Evolutionary conservation across 805 yeast genomes (phyloP).

Genomic region (Blastobotrys attinorum): DNA sequence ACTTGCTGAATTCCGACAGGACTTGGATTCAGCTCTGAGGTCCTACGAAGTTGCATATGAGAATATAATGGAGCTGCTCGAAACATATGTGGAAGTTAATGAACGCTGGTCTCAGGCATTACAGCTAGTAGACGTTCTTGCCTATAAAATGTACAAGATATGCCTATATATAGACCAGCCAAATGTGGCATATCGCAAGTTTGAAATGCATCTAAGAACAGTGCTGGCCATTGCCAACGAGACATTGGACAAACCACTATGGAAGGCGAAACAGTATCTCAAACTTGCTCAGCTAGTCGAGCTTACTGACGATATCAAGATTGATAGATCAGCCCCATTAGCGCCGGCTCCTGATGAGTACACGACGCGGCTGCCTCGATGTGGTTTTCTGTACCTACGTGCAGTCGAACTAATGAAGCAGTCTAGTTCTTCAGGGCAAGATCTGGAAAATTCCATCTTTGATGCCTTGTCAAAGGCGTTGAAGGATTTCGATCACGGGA

Average conservation of each 20-base stretch:
- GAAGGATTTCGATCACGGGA: slow-evolving; percentile 19
- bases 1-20: slow-evolving; percentile 42
- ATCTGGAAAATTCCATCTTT: not conserved
- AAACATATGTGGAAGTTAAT: slow-evolving; percentile 8
- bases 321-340: slow-evolving; percentile 36
- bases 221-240: slow-evolving; percentile 35
- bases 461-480: slow-evolving; percentile 13
- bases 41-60: slow-evolving; percentile 48
- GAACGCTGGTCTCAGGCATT: slow-evolving; percentile 40
- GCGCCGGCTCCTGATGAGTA: slow-evolving; percentile 16
- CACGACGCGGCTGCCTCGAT: slow-evolving; percentile 15
- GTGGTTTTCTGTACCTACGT: slow-evolving; percentile 17
- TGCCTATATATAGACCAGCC: slow-evolving; percentile 54
- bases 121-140: slow-evolving; percentile 47
- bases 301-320: slow-evolving; percentile 36
- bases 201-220: slow-evolving; percentile 52
- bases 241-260: slow-evolving; percentile 30
- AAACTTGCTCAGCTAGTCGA: slow-evolving; percentile 56
- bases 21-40: slow-evolving; percentile 42
- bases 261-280: slow-evolving; percentile 59
- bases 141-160: slow-evolving; percentile 55
- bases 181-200: slow-evolving; percentile 53
- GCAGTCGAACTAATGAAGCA: slow-evolving; percentile 9
- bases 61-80: slow-evolving; percentile 36
- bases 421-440: not conserved